Conservation (phyloP, 2,329 filamentous ascomycete genomes). For the Pseudocercospora fijiensis region DNA sequence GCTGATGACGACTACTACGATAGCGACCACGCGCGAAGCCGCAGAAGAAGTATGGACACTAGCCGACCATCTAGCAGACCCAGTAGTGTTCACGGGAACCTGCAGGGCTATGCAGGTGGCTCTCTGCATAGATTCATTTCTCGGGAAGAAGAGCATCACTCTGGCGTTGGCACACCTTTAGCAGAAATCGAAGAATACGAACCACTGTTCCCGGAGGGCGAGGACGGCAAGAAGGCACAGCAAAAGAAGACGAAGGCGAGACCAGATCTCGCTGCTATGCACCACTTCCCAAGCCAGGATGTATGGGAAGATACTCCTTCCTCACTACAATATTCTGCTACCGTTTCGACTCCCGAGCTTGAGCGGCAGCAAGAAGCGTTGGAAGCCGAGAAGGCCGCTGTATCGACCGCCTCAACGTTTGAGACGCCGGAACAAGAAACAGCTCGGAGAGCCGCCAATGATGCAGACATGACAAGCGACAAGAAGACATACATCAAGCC, state of each 20-base stretch:
- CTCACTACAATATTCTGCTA: conserved; percentile 73
- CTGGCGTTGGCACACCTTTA: conserved; percentile 62
- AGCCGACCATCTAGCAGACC: conserved; percentile 65
- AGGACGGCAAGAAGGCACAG: conserved; percentile 58
- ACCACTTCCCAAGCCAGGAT: conserved; percentile 88
- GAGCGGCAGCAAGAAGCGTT: conserved; percentile 42
- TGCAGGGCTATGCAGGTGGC: conserved; percentile 48
- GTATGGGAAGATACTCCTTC: conserved; percentile 95
- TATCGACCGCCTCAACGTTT: conserved; percentile 39
- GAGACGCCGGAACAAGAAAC: conserved; percentile 49
- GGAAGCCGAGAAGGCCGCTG: conserved; percentile 32
- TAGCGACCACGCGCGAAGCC: conserved; percentile 42
- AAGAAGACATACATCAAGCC: conserved; percentile 56
- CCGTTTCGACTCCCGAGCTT: conserved; percentile 73
- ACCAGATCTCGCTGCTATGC: conserved; percentile 47
- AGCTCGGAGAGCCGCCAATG: conserved; percentile 37
- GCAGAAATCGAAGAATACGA: conserved; percentile 94
- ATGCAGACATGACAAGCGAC: conserved; percentile 42
- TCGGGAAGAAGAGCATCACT: conserved; percentile 49
- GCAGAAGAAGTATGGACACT: conserved; percentile 52
- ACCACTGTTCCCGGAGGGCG: conserved; percentile 78
- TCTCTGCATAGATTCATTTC: conserved; percentile 56
- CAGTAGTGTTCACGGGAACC: conserved; percentile 51
- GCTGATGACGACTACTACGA: conserved; percentile 57
- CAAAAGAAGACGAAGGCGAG: conserved; percentile 57